Evolutionary conservation across 345 rosid genomes (phyloP).

Genomic region (Hibiscus trionum): DNA sequence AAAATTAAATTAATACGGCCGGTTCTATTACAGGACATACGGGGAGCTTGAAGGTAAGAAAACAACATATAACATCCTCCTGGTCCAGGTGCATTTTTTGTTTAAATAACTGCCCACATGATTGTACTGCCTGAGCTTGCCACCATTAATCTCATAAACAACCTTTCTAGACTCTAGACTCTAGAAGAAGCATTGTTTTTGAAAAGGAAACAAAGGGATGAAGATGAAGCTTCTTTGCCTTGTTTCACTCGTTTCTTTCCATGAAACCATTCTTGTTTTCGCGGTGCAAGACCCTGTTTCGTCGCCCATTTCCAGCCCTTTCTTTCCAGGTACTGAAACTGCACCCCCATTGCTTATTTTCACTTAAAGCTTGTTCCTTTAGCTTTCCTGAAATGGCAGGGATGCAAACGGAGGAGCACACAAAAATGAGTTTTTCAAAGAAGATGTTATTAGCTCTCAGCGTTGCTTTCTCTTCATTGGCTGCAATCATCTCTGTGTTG

Average conservation of each 20-base stretch:
- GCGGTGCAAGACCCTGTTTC: conserved; percentile 24
- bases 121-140: conserved; percentile 16
- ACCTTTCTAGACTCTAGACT: conserved; percentile 9
- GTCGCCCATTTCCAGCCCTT: conserved; percentile 24
- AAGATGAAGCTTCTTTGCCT: conserved; percentile 37
- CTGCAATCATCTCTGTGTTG: not conserved
- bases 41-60: no score
- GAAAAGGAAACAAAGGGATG: not conserved
- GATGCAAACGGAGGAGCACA: not conserved
- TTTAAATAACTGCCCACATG: conserved; percentile 5
- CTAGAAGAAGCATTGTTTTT: no score
- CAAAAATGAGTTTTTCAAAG: not conserved
- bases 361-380: not conserved
- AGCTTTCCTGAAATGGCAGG: not conserved
- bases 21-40: no score
- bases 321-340: conserved; percentile 48
- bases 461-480: not conserved
- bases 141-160: conserved; percentile 3
- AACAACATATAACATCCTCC: no score
- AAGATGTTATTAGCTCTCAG: not conserved
- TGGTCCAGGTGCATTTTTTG: no score
- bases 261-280: conserved; percentile 32
- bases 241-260: conserved; percentile 31
- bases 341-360: not conserved
- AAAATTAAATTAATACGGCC: no score